Evolutionary conservation across 495 filamentous ascomycete species (phyloP), one percentile per base, ranked within the genome.

Genomic region (Thozetella sp.): DNA sequence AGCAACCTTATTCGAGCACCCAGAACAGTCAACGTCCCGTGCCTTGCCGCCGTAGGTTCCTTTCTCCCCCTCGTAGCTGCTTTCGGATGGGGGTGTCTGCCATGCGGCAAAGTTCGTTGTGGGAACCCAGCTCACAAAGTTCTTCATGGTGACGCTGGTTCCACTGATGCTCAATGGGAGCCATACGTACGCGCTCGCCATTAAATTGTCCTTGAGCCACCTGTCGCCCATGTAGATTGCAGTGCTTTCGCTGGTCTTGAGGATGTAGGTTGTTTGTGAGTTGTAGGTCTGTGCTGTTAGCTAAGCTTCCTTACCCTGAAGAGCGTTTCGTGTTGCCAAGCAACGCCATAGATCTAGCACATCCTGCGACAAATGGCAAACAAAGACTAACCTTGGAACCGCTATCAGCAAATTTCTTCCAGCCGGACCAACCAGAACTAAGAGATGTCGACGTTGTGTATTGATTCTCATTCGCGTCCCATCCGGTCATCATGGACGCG

Each of bases 191-290:
- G 86, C 85, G 43, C 76, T 80, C 22, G 81, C 70, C 78, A 82
- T 82, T 0, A 90, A 76, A 64, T 90, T 87, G 19, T 61, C 58
- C 19, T 75, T 78, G 1, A 83, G 64, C 88, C 88, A 90, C 3
- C 88, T 78, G 70, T 90, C 88, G 52, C 88, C 87, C 75, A 90
- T 82, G 70, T 89, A 90, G 56, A 86, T 85, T 50, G 67, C 71
- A n/a, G 57, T 69, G 54, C 70, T 65, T 51, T 69, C 59, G 58
- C 72, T 68, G 34, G 78, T 67, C 0, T 80, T 72, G 27, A 86
- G 72, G 55, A 84, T 69, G 56, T 73, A 84, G 23, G 73, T 82
- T 0, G 79, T 83, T 61, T 84, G 81, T 2, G 76, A 81, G 25
- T 70, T 72, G 58, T 84, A 86, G 0, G 86, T 88, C 53, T 48